Conservation (phyloP, 1,284 basidiomycete genomes). For the Xanthoconium separans region DNA sequence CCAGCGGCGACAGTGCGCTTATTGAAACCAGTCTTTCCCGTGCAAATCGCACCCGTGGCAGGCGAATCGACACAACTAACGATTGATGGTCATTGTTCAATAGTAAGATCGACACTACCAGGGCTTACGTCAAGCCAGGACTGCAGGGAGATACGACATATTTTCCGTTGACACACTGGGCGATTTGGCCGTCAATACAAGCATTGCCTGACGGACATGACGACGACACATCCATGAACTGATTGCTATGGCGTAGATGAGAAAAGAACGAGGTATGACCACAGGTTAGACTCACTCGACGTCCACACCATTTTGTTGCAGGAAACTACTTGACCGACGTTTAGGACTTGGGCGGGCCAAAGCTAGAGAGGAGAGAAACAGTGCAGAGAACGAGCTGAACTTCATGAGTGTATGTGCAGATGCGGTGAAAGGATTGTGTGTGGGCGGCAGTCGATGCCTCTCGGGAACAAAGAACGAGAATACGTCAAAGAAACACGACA, state of each 20-base stretch:
- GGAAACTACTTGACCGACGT: conserved; percentile 38
- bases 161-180: not conserved
- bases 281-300: conserved; percentile 43
- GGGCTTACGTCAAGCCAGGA: not conserved
- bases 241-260: conserved; percentile 35
- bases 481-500: not conserved
- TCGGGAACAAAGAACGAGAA: not conserved
- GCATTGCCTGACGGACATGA: not conserved
- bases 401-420: conserved; percentile 16
- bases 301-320: conserved; percentile 50
- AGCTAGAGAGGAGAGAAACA: conserved; percentile 40
- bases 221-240: conserved; percentile 12
- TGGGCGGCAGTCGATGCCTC: conserved; percentile 27
- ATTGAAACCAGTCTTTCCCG: conserved; percentile 19
- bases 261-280: not conserved
- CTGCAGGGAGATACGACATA: not conserved
- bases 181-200: not conserved
- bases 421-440: not conserved
- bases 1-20: conserved; percentile 43
- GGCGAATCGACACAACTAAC: not conserved
- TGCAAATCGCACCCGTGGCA: not conserved
- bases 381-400: conserved; percentile 31
- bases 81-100: not conserved
- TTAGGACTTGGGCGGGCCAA: conserved; percentile 39
- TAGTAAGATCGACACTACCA: not conserved